These are phyloP conservation scores for Xylaria hypoxylon DNA, from an alignment of 2,329 filamentous ascomycete genomes.

Conservation along the genomic window DNA sequence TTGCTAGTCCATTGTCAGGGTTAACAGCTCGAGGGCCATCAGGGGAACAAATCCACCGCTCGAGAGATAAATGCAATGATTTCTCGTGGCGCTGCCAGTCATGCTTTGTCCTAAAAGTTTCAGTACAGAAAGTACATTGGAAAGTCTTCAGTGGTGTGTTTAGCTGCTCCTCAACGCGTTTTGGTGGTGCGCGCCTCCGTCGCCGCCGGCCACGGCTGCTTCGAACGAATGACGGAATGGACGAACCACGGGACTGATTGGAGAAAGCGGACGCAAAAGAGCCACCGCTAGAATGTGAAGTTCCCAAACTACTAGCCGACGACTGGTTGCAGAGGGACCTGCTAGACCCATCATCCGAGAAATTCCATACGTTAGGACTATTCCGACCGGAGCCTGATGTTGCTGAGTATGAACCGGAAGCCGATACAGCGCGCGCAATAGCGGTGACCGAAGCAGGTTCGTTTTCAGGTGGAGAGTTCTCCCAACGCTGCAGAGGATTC, in stretches of 20 bases:
- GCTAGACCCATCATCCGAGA: slow-evolving; percentile 71
- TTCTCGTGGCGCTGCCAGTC: slow-evolving; percentile 80
- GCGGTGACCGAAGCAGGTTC: slow-evolving; percentile 70
- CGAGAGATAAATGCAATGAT: slow-evolving; percentile 72
- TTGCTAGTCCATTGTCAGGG: slow-evolving; percentile 67
- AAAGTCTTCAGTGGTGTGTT: slow-evolving; percentile 65
- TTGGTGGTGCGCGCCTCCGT: slow-evolving; percentile 59
- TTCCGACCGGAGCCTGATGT: slow-evolving; percentile 64
- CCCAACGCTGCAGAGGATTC: slow-evolving; percentile 70
- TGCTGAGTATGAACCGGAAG: slow-evolving; percentile 59
- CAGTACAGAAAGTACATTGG: slow-evolving; percentile 77
- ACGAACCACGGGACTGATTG: slow-evolving; percentile 68
- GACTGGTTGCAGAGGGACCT: slow-evolving; percentile 69
- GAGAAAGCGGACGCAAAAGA: slow-evolving; percentile 71
- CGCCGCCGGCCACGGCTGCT: slow-evolving; percentile 60
- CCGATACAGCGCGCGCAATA: slow-evolving; percentile 68
- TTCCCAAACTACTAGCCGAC: slow-evolving; percentile 70
- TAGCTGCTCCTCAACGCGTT: slow-evolving; percentile 54
- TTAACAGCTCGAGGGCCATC: slow-evolving; percentile 67
- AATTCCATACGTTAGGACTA: slow-evolving; percentile 68
- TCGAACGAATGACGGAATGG: slow-evolving; percentile 57
- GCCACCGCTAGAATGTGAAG: slow-evolving; percentile 69
- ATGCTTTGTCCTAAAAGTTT: slow-evolving; percentile 75
- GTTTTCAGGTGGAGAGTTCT: slow-evolving; percentile 69
- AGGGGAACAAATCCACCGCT: slow-evolving; percentile 73